Evolutionary conservation across 345 rosid genomes (phyloP).

Genomic region (Salix brachista): DNA sequence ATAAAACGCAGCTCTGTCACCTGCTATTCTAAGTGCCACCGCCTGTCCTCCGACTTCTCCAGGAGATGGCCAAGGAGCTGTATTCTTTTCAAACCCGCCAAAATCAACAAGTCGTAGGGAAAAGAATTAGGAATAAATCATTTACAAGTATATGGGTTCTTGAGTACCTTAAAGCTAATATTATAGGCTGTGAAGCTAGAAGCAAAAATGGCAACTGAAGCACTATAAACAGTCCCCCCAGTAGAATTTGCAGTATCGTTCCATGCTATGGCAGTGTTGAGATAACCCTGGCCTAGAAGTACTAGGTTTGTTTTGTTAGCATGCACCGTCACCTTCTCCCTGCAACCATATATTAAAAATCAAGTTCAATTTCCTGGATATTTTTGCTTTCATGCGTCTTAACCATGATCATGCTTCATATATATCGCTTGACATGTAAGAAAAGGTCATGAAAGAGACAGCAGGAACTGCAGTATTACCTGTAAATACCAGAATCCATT

Average conservation of each 20-base stretch:
- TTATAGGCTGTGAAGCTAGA: constrained; percentile 68
- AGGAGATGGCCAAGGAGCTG: constrained; percentile 57
- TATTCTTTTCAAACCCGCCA: constrained; percentile 43
- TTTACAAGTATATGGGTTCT: neutral
- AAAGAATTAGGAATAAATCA: neutral
- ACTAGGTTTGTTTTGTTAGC: constrained; percentile 63
- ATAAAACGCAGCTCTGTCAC: constrained; percentile 73
- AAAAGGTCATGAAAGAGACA: neutral
- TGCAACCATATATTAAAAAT: constrained; percentile 17
- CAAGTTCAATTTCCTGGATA: neutral
- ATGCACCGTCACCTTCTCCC: constrained; percentile 72
- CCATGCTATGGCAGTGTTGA: constrained; percentile 64
- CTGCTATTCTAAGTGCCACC: constrained; percentile 68
- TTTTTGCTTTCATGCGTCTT: neutral
- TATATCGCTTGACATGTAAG: neutral
- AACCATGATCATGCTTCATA: neutral
- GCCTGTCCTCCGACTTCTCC: constrained; percentile 80
- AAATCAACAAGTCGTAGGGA: neutral
- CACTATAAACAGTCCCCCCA: constrained; percentile 58
- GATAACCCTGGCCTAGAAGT: constrained; percentile 64
- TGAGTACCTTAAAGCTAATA: constrained; percentile 69
- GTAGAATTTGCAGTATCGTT: constrained; percentile 82
- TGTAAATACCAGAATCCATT: constrained; percentile 65
- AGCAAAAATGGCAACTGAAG: constrained; percentile 66
- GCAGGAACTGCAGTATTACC: constrained; percentile 32